phyloP scores from a whole-genome alignment of 768 basidiomycete genomes.

The Roridomyces roridus region DNA sequence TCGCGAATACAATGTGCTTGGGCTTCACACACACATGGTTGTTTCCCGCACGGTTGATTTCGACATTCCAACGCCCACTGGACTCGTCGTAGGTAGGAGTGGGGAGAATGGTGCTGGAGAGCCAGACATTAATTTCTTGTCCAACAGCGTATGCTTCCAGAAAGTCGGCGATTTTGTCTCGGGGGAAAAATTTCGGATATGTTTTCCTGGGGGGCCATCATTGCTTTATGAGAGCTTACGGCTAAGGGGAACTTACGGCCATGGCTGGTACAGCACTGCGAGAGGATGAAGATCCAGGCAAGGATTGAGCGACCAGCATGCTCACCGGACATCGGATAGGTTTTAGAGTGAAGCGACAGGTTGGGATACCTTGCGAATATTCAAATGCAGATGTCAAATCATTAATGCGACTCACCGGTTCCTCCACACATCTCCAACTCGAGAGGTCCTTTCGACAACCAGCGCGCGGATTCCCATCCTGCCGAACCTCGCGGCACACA shows the following conservation, averaged over 20 bases:
- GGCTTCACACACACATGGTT: not conserved
- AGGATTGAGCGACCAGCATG: too few species aligned
- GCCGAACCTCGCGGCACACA: slow-evolving; percentile 58
- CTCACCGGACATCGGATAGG: slow-evolving; percentile 12
- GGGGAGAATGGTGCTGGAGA: too few species aligned
- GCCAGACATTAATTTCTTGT: too few species aligned
- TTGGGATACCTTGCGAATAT: slow-evolving; percentile 40
- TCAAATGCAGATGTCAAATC: too few species aligned
- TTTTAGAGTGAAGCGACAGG: slow-evolving; percentile 16
- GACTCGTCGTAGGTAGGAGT: too few species aligned
- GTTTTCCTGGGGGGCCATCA: too few species aligned
- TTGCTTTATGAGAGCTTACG: too few species aligned
- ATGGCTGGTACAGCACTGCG: slow-evolving; percentile 19
- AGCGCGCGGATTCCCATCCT: slow-evolving; percentile 51
- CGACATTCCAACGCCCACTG: slow-evolving; percentile 9
- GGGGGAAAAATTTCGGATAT: too few species aligned
- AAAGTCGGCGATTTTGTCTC: too few species aligned
- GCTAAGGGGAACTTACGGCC: slow-evolving; percentile 11
- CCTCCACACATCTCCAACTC: slow-evolving; percentile 52
- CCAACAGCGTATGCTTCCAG: too few species aligned
- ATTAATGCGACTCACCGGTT: slow-evolving; percentile 49
- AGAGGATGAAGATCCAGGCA: not conserved
- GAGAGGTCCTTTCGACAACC: slow-evolving; percentile 51
- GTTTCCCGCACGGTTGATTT: slow-evolving; percentile 1
- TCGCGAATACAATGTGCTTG: slow-evolving; percentile 12